Evolutionary conservation across 2,329 filamentous ascomycete genomes (phyloP), one percentile per base, ranked within the genome.

Genomic region (Boeremia exigua): DNA sequence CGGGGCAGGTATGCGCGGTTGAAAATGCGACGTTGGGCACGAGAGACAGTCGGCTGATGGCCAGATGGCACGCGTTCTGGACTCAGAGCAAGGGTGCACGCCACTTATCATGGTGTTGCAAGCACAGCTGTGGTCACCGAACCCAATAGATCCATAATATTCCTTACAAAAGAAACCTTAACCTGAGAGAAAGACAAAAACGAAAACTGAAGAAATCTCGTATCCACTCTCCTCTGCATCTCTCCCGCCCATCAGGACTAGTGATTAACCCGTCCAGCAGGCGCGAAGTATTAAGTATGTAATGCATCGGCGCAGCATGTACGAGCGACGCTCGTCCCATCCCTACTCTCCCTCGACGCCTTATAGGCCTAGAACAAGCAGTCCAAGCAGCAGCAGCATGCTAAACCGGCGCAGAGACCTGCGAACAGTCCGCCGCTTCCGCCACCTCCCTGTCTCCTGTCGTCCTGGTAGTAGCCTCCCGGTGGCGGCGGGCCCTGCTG

Each of bases 371-470:
- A 81, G 61, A 82, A 81, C 65, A 82, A 66, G 57, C 79, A 75
- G 60, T 82, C 80, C 71, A 82, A 75, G 73, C 80, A 82, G 63
- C 80, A 82, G 62, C 81, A 82, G 63, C 80, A 81, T 33, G 81
- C 80, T 68, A 81, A 59, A 50, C 72, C 75, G 9, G 75, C 80
- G 56, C 80, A 67, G 38, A 80, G 60, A 14, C 75, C 80, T 3
- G 76, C 76, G 33, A 79, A 72, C 30, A 80, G 66, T 2, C 80
- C 80, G 4, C 70, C 73, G 23, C 64, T 54, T n/a, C 52, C 69
- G 14, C 68, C 65, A 8, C 72, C 70, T 6, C 70, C 62, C 10
- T 70, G 52, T 38, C 59, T 70, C 59, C 59, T 70, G n/a, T 66
- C 60, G 54, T 76, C 71, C 30, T 72, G 61, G 48, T 78, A 78